Conservation (phyloP, 192 early-diverging fungal species). For the Chytriomyces sp. region DNA sequence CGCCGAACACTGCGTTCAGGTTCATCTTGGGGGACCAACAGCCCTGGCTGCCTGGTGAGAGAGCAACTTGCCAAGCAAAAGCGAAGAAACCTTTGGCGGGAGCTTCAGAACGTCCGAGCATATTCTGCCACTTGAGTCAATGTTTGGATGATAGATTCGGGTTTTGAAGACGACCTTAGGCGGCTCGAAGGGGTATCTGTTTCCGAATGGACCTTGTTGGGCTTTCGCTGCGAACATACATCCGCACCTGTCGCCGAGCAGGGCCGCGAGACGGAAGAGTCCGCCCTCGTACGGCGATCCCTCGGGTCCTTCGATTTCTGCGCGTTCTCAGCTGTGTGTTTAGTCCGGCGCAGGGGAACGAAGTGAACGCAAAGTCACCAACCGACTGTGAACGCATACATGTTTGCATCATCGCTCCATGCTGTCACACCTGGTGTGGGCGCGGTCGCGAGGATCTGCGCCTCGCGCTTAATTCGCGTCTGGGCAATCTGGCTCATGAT, state of each 20-base stretch:
- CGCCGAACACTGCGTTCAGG: slow-evolving; percentile 28
- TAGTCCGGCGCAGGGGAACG: neutral
- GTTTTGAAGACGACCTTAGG: slow-evolving; percentile 31
- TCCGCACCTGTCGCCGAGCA: slow-evolving; percentile 22
- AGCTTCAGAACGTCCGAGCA: slow-evolving; percentile 26
- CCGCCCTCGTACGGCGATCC: slow-evolving; percentile 25
- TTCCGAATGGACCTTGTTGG: neutral
- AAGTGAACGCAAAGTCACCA: neutral
- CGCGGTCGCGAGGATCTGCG: slow-evolving; percentile 5
- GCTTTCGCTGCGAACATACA: neutral
- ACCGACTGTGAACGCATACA: slow-evolving; percentile 12
- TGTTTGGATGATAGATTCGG: slow-evolving; percentile 31
- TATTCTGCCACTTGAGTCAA: slow-evolving; percentile 19
- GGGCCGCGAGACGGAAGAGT: slow-evolving; percentile 8
- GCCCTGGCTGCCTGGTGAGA: slow-evolving; percentile 7
- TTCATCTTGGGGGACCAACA: slow-evolving; percentile 34
- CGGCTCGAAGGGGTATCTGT: slow-evolving; percentile 33
- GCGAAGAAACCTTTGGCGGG: slow-evolving; percentile 14
- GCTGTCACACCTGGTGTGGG: slow-evolving; percentile 23
- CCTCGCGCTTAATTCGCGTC: slow-evolving; percentile 21
- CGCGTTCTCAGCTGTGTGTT: neutral
- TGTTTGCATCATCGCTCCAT: slow-evolving; percentile 14
- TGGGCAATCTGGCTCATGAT: neutral
- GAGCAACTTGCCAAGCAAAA: too few relatives aligned
- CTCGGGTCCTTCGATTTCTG: slow-evolving; percentile 33